phyloP scores from a whole-genome alignment of 2,329 filamentous ascomycete species.

The Penicillium sp. region DNA sequence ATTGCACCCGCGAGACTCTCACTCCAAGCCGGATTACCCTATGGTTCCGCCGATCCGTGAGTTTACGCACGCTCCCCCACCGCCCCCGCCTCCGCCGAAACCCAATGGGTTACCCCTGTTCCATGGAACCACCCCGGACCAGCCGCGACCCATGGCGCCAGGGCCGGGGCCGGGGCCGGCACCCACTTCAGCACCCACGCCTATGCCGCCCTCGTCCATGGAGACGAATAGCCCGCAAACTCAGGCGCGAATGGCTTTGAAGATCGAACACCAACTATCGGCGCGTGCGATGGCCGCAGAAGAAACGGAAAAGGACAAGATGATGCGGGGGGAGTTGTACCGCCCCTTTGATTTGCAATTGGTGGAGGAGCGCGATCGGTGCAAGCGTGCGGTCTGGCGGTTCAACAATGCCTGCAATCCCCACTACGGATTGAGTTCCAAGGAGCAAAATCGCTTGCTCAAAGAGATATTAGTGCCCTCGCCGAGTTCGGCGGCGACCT shows the following conservation, averaged over 20 bases:
- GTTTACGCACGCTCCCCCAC: constrained; percentile 31
- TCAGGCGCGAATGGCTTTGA: constrained; percentile 40
- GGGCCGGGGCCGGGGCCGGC: constrained; percentile 10
- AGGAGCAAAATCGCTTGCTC: constrained; percentile 36
- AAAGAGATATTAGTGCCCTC: constrained; percentile 36
- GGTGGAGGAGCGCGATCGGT: constrained; percentile 75
- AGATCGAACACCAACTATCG: constrained; percentile 37
- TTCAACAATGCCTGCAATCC: constrained; percentile 83
- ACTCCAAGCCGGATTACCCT: constrained; percentile 36
- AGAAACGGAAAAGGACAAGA: constrained; percentile 77
- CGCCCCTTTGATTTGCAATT: constrained; percentile 73
- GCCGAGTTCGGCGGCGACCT: constrained; percentile 25
- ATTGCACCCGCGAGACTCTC: constrained; percentile 34
- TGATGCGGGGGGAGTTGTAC: constrained; percentile 75
- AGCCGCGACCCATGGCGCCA: constrained; percentile 34
- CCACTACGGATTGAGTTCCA: constrained; percentile 59
- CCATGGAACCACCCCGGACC: constrained; percentile 25
- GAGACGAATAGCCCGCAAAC: constrained; percentile 39
- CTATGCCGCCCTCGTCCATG: constrained; percentile 14
- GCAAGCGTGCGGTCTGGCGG: constrained; percentile 70
- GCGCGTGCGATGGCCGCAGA: constrained; percentile 38
- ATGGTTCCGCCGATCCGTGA: constrained; percentile 39
- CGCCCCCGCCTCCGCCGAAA: constrained; percentile 28
- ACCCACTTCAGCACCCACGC: background rate
- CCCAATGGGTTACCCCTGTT: constrained; percentile 31